Evolutionary conservation across 2,329 filamentous ascomycete genomes (phyloP).

Genomic region (Metarhizium rileyi): DNA sequence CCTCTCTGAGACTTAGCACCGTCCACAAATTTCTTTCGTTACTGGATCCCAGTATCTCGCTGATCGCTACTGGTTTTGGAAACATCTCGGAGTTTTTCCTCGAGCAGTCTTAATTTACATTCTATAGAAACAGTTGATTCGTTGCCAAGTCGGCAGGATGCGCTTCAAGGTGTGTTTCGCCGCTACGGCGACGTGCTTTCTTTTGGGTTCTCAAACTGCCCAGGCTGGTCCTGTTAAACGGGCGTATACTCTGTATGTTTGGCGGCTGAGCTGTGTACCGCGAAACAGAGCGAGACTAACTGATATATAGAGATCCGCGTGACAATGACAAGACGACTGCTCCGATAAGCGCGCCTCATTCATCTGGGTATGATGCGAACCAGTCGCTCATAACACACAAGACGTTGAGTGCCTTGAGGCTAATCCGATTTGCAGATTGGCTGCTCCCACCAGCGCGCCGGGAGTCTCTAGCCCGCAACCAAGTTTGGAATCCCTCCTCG

Average conservation of each 20-base stretch:
- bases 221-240: conserved; percentile 27
- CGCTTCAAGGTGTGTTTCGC: conserved; percentile 7
- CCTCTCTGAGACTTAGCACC: neutral
- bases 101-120: neutral
- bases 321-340: neutral
- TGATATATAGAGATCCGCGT: neutral
- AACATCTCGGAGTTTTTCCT: neutral
- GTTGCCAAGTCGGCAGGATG: conserved; percentile 3
- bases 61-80: neutral
- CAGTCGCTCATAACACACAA: neutral
- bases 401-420: neutral
- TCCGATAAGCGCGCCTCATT: neutral
- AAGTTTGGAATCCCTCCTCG: neutral
- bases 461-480: neutral
- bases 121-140: neutral
- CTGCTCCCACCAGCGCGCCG: neutral
- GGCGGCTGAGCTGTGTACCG: no score
- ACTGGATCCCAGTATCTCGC: neutral
- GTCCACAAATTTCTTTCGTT: neutral
- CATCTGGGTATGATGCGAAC: neutral
- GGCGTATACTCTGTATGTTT: conserved; percentile 21
- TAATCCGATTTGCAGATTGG: neutral
- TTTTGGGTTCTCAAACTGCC: conserved; percentile 18
- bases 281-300: neutral
- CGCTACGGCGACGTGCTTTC: conserved; percentile 15